phyloP scores from a whole-genome alignment of 768 basidiomycete genomes.

The Agaricus subrufescens region DNA sequence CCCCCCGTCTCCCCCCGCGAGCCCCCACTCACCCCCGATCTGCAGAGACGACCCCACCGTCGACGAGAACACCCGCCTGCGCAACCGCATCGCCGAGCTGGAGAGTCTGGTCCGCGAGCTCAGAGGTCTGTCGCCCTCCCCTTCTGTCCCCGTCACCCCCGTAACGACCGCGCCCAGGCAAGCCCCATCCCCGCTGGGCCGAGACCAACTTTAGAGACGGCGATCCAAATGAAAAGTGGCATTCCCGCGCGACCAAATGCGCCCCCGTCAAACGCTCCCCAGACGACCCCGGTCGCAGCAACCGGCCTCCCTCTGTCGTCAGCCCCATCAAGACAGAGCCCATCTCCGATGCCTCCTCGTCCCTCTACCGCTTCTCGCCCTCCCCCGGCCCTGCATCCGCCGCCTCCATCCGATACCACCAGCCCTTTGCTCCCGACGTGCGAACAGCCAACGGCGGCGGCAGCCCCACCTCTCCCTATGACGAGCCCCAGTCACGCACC shows the following conservation, averaged over 20 bases:
- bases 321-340: conserved; percentile 70
- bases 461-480: conserved; percentile 10
- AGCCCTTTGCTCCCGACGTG: conserved; percentile 34
- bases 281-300: conserved; percentile 13
- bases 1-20: background rate
- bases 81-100: conserved; percentile 87
- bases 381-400: conserved; percentile 40
- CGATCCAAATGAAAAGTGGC: conserved; percentile 82
- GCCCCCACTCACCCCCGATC: background rate
- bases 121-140: conserved; percentile 45
- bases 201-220: conserved; percentile 75
- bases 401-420: conserved; percentile 44
- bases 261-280: conserved; percentile 30
- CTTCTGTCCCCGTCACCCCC: background rate
- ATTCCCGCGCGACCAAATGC: conserved; percentile 76
- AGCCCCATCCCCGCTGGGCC: conserved; percentile 86
- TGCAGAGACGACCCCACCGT: conserved; percentile 78
- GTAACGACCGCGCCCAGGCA: conserved; percentile 40
- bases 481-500: conserved; percentile 21
- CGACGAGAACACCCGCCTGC: conserved; percentile 82
- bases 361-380: conserved; percentile 67
- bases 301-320: conserved; percentile 31
- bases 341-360: conserved; percentile 40
- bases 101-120: conserved; percentile 89
- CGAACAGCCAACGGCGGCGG: conserved; percentile 22